Evolutionary conservation across 306 rosid species (phyloP), one percentile per base, ranked within the genome.

Genomic region (Prunus mira): DNA sequence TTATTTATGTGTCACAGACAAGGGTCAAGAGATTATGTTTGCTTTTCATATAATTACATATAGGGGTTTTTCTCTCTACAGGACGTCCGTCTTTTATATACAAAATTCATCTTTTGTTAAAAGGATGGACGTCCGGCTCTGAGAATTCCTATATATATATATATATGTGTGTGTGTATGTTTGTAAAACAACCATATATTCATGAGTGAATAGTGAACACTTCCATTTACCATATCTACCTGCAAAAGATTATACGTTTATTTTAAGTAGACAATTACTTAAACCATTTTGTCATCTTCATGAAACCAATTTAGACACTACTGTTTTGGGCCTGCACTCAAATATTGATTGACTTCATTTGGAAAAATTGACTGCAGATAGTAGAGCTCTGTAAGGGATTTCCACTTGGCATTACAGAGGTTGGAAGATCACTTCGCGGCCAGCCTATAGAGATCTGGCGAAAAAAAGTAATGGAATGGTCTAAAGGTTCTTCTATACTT

Each of bases 381-480:
- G 86, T 80, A 32, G 77, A 61, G 78, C 74, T 80, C 15, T 88
- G 89, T 43, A 50, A 81, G 22, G 88, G 87, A 28, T 86, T 81
- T 46, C 92, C 95, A 15, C 71, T 88, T 56, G 95, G 84, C 14
- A 83, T 90, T 67, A 65, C 19, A 49, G 81, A 76, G 51, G 80
- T 38, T 20, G 93, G 85, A 5, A 69, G 76, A 67, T 85, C 91
- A 41, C 81, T 87, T 4, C 24, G 78, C 5, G 47, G 82, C 34
- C 28, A 82, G 77, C 5, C 62, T 3, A 54, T 27, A 5, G 67
- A 18, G 30, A 62, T 74, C 34, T 85, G 93, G 89, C 50, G 34
- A 3, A 81, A 68, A 38, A 61, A 52, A 62, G 88, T 82, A 0
- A 69, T 0, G 49, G 34, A 72, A 19, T 74, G 76, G 76, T 83